These are phyloP conservation scores for Trichosporon ovoides DNA, from an alignment of 1,284 basidiomycete species.

Conservation along the genomic window DNA sequence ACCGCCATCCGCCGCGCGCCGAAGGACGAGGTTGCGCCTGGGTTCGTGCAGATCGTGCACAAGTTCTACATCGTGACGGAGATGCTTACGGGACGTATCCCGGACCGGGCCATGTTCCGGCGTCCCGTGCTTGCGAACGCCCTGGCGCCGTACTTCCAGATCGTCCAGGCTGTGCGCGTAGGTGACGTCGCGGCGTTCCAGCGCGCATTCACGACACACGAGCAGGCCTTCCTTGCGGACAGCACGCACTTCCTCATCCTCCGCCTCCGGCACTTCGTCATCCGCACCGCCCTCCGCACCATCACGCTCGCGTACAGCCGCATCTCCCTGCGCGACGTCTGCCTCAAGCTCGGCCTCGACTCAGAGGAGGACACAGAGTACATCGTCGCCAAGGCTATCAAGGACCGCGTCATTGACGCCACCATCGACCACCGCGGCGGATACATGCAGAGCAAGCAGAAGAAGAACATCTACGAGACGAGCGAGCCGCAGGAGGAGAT, in stretches of 20 bases:
- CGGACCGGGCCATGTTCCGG: constrained; percentile 85
- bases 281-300: constrained; percentile 95
- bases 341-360: constrained; percentile 90
- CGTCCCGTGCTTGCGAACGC: constrained; percentile 86
- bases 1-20: constrained; percentile 93
- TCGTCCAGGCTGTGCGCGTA: constrained; percentile 92
- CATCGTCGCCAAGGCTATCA: constrained; percentile 96
- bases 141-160: constrained; percentile 88
- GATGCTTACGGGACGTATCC: constrained; percentile 96
- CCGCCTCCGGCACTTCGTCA: constrained; percentile 94
- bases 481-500: constrained; percentile 87
- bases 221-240: constrained; percentile 75
- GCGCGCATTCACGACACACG: constrained; percentile 70
- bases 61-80: constrained; percentile 95
- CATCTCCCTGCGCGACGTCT: constrained; percentile 94
- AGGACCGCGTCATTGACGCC: constrained; percentile 91
- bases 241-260: constrained; percentile 89
- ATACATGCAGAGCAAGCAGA: constrained; percentile 73
- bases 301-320: constrained; percentile 92
- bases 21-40: constrained; percentile 76
- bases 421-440: constrained; percentile 86
- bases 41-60: constrained; percentile 92
- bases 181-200: constrained; percentile 94
- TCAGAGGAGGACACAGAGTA: constrained; percentile 99
- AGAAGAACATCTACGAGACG: constrained; percentile 72